These are phyloP conservation scores for Dentipellis sp. DNA, from an alignment of 768 basidiomycete genomes.

Conservation along the genomic window DNA sequence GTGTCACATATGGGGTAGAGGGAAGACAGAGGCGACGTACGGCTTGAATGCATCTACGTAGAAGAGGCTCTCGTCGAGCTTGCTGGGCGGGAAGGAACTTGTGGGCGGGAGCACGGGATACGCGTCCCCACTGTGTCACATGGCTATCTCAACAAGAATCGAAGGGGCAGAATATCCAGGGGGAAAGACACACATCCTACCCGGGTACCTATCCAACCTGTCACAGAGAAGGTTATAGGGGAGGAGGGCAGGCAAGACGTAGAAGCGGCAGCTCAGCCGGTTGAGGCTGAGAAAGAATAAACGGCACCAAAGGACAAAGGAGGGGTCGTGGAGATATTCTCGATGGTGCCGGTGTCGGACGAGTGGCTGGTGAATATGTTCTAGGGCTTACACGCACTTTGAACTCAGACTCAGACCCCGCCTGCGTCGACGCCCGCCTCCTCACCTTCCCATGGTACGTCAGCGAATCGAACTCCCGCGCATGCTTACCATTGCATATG, in stretches of 20 bases:
- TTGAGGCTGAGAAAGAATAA: conserved; percentile 76
- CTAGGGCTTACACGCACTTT: conserved; percentile 20
- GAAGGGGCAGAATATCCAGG: too few species aligned
- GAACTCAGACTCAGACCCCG: conserved; percentile 22
- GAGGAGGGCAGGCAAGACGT: too few species aligned
- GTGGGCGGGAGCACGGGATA: conserved; percentile 69
- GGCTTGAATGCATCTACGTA: conserved; percentile 92
- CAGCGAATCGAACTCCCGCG: conserved; percentile 81
- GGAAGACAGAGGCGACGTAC: conserved; percentile 38
- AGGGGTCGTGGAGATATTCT: conserved; percentile 44
- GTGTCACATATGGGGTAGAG: conserved; percentile 1
- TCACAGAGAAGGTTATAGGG: conserved; percentile 59
- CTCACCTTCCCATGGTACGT: conserved; percentile 61
- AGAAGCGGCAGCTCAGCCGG: conserved; percentile 63
- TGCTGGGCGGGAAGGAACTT: conserved; percentile 62
- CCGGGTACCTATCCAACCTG: conserved; percentile 74
- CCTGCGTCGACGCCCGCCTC: conserved; percentile 18
- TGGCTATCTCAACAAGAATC: not conserved
- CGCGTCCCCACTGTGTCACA: conserved; percentile 77
- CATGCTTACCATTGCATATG: conserved; percentile 39
- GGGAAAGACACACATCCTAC: conserved; percentile 47
- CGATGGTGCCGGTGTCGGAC: conserved; percentile 42
- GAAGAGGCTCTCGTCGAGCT: conserved; percentile 70
- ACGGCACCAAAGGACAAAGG: conserved; percentile 48
- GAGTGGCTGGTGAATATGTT: conserved; percentile 19